phyloP scores from a whole-genome alignment of 257 asterid genomes.

The Plantago major region DNA sequence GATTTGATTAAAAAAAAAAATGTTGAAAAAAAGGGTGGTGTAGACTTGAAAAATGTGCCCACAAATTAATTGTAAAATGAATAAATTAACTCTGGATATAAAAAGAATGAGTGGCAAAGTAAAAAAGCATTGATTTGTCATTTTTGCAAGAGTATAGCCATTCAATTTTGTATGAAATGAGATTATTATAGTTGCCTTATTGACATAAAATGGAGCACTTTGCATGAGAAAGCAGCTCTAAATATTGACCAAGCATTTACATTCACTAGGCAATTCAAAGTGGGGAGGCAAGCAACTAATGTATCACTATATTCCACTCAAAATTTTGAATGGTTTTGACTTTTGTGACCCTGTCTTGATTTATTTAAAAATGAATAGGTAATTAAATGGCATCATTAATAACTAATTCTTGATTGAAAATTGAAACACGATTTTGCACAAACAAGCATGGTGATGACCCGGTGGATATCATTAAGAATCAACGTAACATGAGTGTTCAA shows the following conservation, averaged over 20 bases:
- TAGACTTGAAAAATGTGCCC: conserved; percentile 1
- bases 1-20: too few relatives aligned
- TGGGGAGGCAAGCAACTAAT: too few relatives aligned
- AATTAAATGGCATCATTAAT: too few relatives aligned
- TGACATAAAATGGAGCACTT: background rate
- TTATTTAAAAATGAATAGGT: too few relatives aligned
- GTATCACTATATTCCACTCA: too few relatives aligned
- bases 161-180: background rate
- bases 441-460: too few relatives aligned
- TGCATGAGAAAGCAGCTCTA: background rate
- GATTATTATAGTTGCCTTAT: background rate
- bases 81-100: background rate
- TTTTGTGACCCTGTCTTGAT: too few relatives aligned
- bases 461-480: too few relatives aligned
- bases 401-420: too few relatives aligned
- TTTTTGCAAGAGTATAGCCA: background rate
- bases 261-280: background rate
- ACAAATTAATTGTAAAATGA: background rate
- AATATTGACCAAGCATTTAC: background rate
- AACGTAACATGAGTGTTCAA: too few relatives aligned
- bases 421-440: too few relatives aligned
- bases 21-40: background rate
- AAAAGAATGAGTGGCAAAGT: background rate
- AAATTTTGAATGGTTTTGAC: too few relatives aligned
- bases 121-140: background rate